Conservation (phyloP, 306 rosid genomes). For the Vigna angularis region DNA sequence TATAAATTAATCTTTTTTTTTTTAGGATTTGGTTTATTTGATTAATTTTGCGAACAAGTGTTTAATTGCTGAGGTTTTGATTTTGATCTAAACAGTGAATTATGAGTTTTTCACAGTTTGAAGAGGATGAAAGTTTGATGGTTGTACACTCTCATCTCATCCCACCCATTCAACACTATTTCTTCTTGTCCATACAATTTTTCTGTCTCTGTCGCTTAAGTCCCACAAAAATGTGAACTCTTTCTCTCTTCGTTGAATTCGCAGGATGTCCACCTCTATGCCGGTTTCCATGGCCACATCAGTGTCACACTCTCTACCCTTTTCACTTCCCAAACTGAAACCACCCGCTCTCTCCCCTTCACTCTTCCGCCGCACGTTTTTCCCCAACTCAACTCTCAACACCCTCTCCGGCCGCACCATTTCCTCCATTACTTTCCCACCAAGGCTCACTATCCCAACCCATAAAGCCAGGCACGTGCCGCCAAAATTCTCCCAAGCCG, state of each 20-base stretch:
- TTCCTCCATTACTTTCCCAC: constrained; percentile 33
- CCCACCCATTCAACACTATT: neutral
- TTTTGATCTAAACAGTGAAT: too few species aligned
- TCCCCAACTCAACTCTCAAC: constrained; percentile 41
- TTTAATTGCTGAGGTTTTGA: too few species aligned
- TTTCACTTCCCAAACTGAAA: constrained; percentile 45
- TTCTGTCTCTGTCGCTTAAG: too few species aligned
- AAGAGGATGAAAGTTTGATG: neutral
- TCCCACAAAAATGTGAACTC: neutral
- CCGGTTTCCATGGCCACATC: constrained; percentile 61
- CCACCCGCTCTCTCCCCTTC: neutral
- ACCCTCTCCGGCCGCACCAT: constrained; percentile 15
- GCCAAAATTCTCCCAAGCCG: constrained; percentile 56
- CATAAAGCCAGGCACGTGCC: constrained; percentile 40
- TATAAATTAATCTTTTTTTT: too few species aligned
- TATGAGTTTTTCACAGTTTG: neutral
- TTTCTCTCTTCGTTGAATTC: neutral
- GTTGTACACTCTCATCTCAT: constrained; percentile 31
- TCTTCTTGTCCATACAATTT: constrained; percentile 51
- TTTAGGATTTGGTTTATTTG: too few species aligned
- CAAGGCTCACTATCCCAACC: constrained; percentile 48
- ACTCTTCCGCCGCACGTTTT: constrained; percentile 5
- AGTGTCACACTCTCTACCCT: constrained; percentile 32
- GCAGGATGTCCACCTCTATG: neutral
- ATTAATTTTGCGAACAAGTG: too few species aligned